Evolutionary conservation across 202 grass and related monocot genomes (phyloP).

Genomic region (Elaeis oleifera): DNA sequence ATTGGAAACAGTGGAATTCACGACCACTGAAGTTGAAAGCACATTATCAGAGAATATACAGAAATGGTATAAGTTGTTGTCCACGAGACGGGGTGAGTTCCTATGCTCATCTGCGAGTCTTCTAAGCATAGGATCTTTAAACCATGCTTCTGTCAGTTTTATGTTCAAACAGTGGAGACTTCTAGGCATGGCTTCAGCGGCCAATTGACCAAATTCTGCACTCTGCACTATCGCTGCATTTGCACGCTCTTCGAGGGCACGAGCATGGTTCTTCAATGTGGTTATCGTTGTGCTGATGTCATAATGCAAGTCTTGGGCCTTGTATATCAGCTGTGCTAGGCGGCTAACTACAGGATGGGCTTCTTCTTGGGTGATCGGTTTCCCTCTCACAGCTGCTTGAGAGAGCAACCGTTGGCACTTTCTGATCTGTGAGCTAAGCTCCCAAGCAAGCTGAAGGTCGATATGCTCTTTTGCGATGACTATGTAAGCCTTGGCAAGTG

Average conservation of each 20-base stretch:
- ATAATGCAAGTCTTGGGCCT: constrained; percentile 92
- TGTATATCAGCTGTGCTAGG: constrained; percentile 76
- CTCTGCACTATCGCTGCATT: constrained; percentile 79
- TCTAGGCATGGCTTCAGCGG: constrained; percentile 69
- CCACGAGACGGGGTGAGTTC: constrained; percentile 79
- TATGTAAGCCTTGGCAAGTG: constrained; percentile 88
- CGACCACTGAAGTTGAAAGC: constrained; percentile 76
- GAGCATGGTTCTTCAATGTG: constrained; percentile 72
- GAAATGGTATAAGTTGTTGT: constrained; percentile 97
- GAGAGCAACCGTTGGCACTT: constrained; percentile 78
- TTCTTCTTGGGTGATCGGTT: constrained; percentile 60
- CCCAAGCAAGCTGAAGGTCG: constrained; percentile 90
- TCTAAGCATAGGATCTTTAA: constrained; percentile 42
- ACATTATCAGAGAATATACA: constrained; percentile 98
- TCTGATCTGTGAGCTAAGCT: constrained; percentile 89
- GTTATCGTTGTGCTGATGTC: constrained; percentile 87
- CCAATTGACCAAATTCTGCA: constrained; percentile 85
- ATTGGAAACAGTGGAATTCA: constrained; percentile 92
- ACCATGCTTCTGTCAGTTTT: constrained; percentile 77
- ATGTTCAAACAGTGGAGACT: constrained; percentile 73
- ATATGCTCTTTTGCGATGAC: constrained; percentile 89
- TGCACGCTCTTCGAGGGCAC: constrained; percentile 80
- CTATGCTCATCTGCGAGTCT: constrained; percentile 58
- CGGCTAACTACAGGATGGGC: constrained; percentile 68
- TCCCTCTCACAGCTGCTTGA: constrained; percentile 73